Percentiles rank a stretch among this genome's conserved stretches.
phyloP scores from a whole-genome alignment of 352 stramenopile genomes.

The Achlya hypogyna region DNA sequence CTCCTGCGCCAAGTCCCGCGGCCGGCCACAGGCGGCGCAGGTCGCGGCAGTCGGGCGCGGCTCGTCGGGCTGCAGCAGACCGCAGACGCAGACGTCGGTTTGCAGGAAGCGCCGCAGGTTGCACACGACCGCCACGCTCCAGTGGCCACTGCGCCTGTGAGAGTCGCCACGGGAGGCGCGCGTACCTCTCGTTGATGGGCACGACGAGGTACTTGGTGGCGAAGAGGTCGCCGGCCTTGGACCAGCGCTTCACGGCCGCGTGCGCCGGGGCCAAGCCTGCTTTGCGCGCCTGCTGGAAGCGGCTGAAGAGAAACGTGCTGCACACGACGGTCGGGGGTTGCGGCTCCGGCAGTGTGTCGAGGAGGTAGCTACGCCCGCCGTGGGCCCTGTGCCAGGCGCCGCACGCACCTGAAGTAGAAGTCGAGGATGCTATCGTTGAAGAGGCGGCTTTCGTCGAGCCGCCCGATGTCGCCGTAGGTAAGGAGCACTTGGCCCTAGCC shows the following conservation, averaged over 20 bases:
- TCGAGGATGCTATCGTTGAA: slow-evolving; percentile 13
- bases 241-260: slow-evolving; percentile 3
- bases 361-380: slow-evolving; percentile 3
- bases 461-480: slow-evolving; percentile 13
- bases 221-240: slow-evolving; percentile 15
- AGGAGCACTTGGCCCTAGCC: slow-evolving; percentile 11
- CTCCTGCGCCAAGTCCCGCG: neutral
- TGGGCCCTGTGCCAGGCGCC: no score
- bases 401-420: slow-evolving; percentile 13
- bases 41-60: neutral
- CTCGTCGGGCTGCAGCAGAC: neutral
- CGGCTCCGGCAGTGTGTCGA: neutral
- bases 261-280: neutral
- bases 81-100: neutral
- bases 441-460: neutral
- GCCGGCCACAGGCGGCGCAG: neutral
- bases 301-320: slow-evolving; percentile 17
- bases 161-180: neutral
- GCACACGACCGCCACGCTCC: slow-evolving; percentile 18
- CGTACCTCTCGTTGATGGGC: slow-evolving; percentile 18
- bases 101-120: slow-evolving; percentile 6
- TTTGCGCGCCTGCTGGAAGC: slow-evolving; percentile 1
- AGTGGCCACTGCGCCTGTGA: slow-evolving; percentile 9
- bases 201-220: slow-evolving; percentile 14
- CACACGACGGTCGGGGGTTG: neutral